Conservation (phyloP, 2,329 filamentous ascomycete species). For the Arthrobotrys sinensis region DNA sequence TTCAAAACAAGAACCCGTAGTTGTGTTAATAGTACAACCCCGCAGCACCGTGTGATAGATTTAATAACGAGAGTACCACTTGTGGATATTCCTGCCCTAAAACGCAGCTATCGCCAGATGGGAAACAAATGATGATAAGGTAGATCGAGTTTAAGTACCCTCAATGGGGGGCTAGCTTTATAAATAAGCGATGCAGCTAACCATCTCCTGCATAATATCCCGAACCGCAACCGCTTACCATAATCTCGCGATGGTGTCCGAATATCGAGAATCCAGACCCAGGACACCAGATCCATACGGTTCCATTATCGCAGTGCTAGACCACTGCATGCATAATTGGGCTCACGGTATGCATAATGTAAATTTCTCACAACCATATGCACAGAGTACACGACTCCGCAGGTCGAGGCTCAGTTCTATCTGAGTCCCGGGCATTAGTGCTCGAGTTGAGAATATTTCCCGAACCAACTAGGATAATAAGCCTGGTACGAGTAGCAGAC, state of each 20-base stretch:
- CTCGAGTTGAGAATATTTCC: conserved; percentile 17
- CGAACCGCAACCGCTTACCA: conserved; percentile 2
- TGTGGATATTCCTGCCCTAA: not conserved
- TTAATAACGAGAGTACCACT: not conserved
- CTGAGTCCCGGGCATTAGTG: conserved; percentile 15
- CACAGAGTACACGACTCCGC: not conserved
- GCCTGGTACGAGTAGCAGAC: not conserved
- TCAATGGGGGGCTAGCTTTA: conserved; percentile 14
- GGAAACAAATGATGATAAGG: not conserved
- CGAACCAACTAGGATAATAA: conserved; percentile 16
- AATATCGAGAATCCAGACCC: conserved; percentile 9
- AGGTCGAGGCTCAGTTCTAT: not conserved
- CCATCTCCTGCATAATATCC: conserved; percentile 14
- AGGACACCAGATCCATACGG: not conserved
- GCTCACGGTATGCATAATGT: not conserved
- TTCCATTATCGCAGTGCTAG: not conserved
- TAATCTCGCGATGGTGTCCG: conserved; percentile 11
- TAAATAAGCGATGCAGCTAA: conserved; percentile 25
- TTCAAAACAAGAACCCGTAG: not conserved
- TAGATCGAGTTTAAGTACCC: not conserved
- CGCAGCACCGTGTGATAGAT: not conserved
- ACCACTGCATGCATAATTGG: not conserved
- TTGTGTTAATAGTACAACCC: not conserved
- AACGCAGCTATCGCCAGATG: not conserved
- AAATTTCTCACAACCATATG: not conserved